A percentile compares a stretch with the other conserved stretches of the same genome.
These are phyloP conservation scores for Pseudocercospora cruenta DNA, from an alignment of 2,329 filamentous ascomycete species.

Conservation along the genomic window DNA sequence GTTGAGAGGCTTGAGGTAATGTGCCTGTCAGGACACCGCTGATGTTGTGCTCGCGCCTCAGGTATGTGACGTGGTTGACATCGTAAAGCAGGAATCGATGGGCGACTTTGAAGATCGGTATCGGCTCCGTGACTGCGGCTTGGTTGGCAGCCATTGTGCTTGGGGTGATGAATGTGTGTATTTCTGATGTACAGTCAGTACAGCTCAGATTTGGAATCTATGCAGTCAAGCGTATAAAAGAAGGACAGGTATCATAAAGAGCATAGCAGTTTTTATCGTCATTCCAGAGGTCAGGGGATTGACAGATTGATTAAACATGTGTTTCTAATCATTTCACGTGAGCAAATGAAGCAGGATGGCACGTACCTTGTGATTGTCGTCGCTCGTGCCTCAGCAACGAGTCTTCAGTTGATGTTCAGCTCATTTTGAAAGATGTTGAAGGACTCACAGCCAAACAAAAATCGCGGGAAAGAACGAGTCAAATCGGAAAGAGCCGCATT, in stretches of 20 bases:
- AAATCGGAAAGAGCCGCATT: constrained; percentile 2
- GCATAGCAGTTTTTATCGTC: constrained; percentile 57
- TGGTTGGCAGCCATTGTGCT: constrained; percentile 27
- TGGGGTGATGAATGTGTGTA: neutral
- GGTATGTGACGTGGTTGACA: constrained; percentile 73
- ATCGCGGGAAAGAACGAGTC: neutral
- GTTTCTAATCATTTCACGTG: constrained; percentile 61
- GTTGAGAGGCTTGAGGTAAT: constrained; percentile 87
- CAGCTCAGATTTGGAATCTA: neutral
- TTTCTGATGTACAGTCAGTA: constrained; percentile 1
- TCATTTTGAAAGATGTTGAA: constrained; percentile 21
- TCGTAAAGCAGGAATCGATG: constrained; percentile 90
- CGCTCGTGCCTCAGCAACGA: constrained; percentile 16
- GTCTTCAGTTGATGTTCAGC: constrained; percentile 17
- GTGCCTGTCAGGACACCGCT: constrained; percentile 85
- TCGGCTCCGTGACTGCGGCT: constrained; percentile 53
- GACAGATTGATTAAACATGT: constrained; percentile 67
- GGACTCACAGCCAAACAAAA: neutral
- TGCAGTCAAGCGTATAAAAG: neutral
- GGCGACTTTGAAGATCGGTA: constrained; percentile 80
- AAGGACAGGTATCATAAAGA: constrained; percentile 37
- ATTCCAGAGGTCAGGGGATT: constrained; percentile 69
- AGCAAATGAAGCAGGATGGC: neutral
- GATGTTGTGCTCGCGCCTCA: constrained; percentile 80
- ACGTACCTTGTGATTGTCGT: constrained; percentile 14